Evolutionary conservation across 2,329 filamentous ascomycete genomes (phyloP), one percentile per base, ranked within the genome.

Genomic region (Botrytis porri): DNA sequence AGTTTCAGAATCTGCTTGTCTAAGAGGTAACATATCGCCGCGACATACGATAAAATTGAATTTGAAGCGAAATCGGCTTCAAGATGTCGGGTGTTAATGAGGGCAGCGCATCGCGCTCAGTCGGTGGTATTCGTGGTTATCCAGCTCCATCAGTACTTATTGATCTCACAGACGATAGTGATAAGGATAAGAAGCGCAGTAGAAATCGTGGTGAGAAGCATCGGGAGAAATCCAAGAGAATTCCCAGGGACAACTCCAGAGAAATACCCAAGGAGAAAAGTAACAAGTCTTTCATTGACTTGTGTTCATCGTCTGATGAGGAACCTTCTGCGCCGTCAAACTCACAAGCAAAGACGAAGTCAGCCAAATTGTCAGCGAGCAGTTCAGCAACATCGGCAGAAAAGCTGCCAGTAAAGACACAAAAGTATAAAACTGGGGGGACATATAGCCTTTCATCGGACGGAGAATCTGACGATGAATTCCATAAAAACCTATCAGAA

Each of bases 381-480:
- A 29, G 16, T 20, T n/a, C 35, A 41, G 16, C 35, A n/a, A 41
- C 20, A 16, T 12, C 45, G 18, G 22, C 25, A 43, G 35, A 12
- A 41, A 41, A 57, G 37, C n/a, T 35, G 20, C 25, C 25, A 57
- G 10, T n/a, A 32, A 67, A 57, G 37, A 29, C 20, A 41, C 35
- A 37, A 32, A 57, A 41, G 7, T 41, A 57, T 57, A 51, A 57
- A 25, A 22, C 39, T 29, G 45, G 65, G 20, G 65, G 48, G 20
- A 57, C 37, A 67, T 67, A 67, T 32, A 67, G n/a, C 65, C 65
- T 67, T 67, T 14, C 29, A 1, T 67, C 65, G n/a, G 48, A 41
- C 1, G 25, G 48, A 25, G 65, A 57, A 57, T 67, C 48, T 22
- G 48, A 67, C n/a, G 48, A 41, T 18, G 48, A 67, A 25, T 37